A percentile compares a stretch with the other conserved stretches of the same genome.
Evolutionary conservation across 257 asterid genomes (phyloP).

Genomic region (Jaltomata sinuosa): DNA sequence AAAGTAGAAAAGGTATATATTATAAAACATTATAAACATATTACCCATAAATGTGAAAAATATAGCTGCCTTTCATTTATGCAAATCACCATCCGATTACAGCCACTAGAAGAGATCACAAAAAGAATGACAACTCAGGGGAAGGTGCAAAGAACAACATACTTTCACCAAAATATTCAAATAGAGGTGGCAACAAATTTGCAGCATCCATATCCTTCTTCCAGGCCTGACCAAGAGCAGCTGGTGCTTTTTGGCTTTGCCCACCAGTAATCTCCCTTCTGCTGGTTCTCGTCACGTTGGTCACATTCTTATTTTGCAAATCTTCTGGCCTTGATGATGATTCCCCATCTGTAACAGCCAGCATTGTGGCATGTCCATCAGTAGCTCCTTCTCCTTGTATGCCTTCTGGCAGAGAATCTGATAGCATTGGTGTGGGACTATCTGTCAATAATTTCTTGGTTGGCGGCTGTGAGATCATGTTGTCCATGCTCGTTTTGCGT

Average conservation of each 20-base stretch:
- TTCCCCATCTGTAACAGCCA: constrained; percentile 23
- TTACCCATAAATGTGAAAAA: background rate
- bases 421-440: constrained; percentile 18
- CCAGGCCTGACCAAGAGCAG: constrained; percentile 52
- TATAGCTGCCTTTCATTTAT: background rate
- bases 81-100: background rate
- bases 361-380: constrained; percentile 26
- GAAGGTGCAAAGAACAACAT: constrained; percentile 61
- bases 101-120: constrained; percentile 21
- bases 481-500: constrained; percentile 66
- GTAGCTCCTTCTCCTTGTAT: constrained; percentile 36
- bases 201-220: constrained; percentile 43
- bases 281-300: constrained; percentile 19
- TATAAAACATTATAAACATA: background rate
- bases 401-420: constrained; percentile 35
- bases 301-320: constrained; percentile 29
- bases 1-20: background rate
- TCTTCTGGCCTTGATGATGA: constrained; percentile 24
- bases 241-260: constrained; percentile 39
- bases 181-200: constrained; percentile 40
- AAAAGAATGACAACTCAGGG: constrained; percentile 50
- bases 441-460: constrained; percentile 60
- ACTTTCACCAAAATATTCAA: constrained; percentile 75
- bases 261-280: constrained; percentile 30
- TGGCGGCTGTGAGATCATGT: constrained; percentile 66